Base-by-base conservation (phyloP, 2,329 filamentous ascomycete species). In the Fusarium luffae region DNA sequence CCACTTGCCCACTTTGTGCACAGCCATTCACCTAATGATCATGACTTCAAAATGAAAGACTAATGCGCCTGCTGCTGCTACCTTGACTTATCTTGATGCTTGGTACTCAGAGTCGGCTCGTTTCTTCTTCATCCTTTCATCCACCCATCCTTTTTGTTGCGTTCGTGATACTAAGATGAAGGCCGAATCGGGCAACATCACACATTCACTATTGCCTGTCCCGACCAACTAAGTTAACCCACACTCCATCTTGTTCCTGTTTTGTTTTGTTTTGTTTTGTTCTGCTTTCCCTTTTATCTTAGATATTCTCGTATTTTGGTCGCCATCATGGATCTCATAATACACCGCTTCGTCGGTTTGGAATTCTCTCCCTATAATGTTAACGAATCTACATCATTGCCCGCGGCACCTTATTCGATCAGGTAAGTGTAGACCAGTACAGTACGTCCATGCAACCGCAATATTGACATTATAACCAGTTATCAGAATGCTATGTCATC, bases 301-400 rank as follows among this genome's bases (percentile, higher is more conserved):
- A 18, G 27, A 40, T 43, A 44, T 46, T 59, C 59, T 50, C 34
- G 71, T 73, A 66, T 52, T 60, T 59, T 25, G 48, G 44, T 49
- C 48, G 55, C 54, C 68, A 78, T 73, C 52, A 75, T 75, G 77
- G 77, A 79, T 69, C 61, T 78, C 63, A 67, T 75, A 66, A 75
- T 78, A 46, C 71, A 76, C 68, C 77, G 76, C 61, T 73, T 79
- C 46, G 72, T 72, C 60, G 66, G 61, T 12, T 68, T 75, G 59
- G 74, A 78, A 54, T 76, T 79, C 58, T 77, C 78, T 40, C 77
- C 77, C 23, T 76, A 72, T 34, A 43, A 52, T 37, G 52, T 55
- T 47, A 70, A 70, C 21, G 65, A 75, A 51, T 70, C 69, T 50
- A 25, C 40, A 46, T 58, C 62, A 16, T 30, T 59, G 43, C 59